phyloP scores from a whole-genome alignment of 1,284 basidiomycete genomes.

The Flammula alnicola region DNA sequence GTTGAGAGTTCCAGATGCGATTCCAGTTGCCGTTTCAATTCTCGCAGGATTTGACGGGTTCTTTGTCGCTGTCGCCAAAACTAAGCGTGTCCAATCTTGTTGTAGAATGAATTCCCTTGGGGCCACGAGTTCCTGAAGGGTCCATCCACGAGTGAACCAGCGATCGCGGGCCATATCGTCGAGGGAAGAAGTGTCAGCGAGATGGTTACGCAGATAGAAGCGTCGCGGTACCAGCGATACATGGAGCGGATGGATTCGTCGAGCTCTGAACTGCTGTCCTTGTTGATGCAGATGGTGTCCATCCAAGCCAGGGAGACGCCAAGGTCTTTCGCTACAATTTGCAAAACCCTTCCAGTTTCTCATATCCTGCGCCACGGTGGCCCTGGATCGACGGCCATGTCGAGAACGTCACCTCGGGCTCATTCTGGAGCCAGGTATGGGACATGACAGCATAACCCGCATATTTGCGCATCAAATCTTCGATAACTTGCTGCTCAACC shows the following conservation, averaged over 20 bases:
- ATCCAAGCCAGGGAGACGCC: not conserved
- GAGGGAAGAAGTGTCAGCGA: not conserved
- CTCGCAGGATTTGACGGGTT: not conserved
- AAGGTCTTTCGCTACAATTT: not conserved
- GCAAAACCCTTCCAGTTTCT: conserved; percentile 1
- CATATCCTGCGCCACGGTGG: not conserved
- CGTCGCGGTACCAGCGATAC: conserved; percentile 3
- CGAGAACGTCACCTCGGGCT: not conserved
- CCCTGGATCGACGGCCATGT: not conserved
- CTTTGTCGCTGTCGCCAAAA: not conserved
- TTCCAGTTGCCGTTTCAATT: not conserved
- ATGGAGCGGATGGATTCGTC: conserved; percentile 3
- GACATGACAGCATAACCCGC: not conserved
- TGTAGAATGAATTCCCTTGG: conserved; percentile 2
- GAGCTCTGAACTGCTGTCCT: conserved; percentile 1
- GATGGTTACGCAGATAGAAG: not conserved
- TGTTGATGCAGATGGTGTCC: conserved; percentile 4
- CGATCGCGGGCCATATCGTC: not conserved
- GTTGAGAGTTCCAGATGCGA: not conserved
- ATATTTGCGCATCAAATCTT: not conserved
- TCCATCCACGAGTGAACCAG: conserved; percentile 6
- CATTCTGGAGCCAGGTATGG: conserved; percentile 1
- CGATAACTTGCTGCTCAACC: not conserved
- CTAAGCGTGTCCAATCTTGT: not conserved
- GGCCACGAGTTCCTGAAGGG: conserved; percentile 1